Evolutionary conservation across 768 basidiomycete genomes (phyloP), one percentile per base, ranked within the genome.

Genomic region (Termitomyces sp.): DNA sequence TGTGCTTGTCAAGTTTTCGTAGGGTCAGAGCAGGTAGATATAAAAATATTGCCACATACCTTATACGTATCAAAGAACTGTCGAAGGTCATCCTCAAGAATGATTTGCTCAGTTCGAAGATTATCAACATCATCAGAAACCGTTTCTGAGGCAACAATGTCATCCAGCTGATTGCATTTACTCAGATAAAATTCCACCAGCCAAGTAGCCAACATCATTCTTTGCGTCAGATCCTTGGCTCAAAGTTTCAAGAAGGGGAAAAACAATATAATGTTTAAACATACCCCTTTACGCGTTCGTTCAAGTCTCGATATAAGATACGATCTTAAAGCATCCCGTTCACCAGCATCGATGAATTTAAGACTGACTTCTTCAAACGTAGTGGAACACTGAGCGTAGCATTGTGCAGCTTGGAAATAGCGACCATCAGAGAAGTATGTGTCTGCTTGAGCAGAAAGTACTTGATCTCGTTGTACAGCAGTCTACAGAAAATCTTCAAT

Each of bases 131-230:
- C 91, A 51, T 86, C 84, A 11, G 87, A 83, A 14, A 85, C 78
- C 1, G 84, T 84, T 69, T 94, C 93, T 0, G 95, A 91, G 0
- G 93, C 94, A 28, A 95, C 85, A 17, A 94, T 78, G 66, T 98
- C 97, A 66, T 99, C 97, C 50, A 98, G 75, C 59, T 96, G 92
- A 65, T 97, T 96, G 69, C 91, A 94, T 75, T 97, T 98, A 71
- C 90, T 90, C 15, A 99, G 83, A 67, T 94, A 98, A 61, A 98
- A 93, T 70, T 99, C 97, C 31, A 97, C 88, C 12, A 99, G 84
- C 97, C 97, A 99, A 0, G 94, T 98, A 17, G 97, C 95, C 19
- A 99, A 75, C 86, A 98, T 94, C 88, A 94, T 94, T 41, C 97
- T 82, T 68, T 98, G 95, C 0, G 93, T 94, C 40, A 89, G 63